Evolutionary conservation across 306 rosid genomes (phyloP).

Genomic region (Astragalus membranaceus): DNA sequence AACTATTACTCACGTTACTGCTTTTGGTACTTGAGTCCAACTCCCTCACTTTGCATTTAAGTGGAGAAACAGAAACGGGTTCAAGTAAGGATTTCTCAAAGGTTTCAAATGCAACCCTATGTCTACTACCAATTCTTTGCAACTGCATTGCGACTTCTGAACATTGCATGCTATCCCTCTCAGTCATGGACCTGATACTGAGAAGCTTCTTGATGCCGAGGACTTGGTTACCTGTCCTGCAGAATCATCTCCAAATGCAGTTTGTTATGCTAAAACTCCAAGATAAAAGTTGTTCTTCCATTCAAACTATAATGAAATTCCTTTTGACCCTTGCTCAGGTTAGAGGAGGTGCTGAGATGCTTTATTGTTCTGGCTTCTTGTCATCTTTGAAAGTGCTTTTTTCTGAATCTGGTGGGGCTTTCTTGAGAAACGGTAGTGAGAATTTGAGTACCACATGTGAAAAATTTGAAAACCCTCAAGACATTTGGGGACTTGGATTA

Average conservation of each 20-base stretch:
- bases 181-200: conserved; percentile 65
- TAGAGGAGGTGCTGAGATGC: conserved; percentile 90
- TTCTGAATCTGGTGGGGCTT: conserved; percentile 37
- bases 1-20: conserved; percentile 57
- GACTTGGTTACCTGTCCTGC: conserved; percentile 80
- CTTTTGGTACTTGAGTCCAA: conserved; percentile 61
- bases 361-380: conserved; percentile 59
- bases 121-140: conserved; percentile 79
- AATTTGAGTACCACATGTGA: conserved; percentile 33
- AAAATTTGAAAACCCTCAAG: conserved; percentile 47
- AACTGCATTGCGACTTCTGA: conserved; percentile 53
- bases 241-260: conserved; percentile 68
- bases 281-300: conserved; percentile 44
- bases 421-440: conserved; percentile 27
- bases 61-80: conserved; percentile 28
- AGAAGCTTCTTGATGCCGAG: conserved; percentile 57
- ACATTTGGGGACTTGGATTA: conserved; percentile 85
- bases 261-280: conserved; percentile 62
- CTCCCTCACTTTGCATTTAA: conserved; percentile 29
- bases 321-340: conserved; percentile 79
- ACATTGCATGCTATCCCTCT: conserved; percentile 58
- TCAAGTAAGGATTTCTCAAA: conserved; percentile 49
- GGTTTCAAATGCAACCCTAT: conserved; percentile 61
- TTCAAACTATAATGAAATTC: conserved; percentile 68
- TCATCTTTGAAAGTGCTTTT: conserved; percentile 64